Evolutionary conservation across 164 flowering plant genomes (phyloP), one percentile per base, ranked within the genome.

Genomic region (Magnolia kwangsiensis): DNA sequence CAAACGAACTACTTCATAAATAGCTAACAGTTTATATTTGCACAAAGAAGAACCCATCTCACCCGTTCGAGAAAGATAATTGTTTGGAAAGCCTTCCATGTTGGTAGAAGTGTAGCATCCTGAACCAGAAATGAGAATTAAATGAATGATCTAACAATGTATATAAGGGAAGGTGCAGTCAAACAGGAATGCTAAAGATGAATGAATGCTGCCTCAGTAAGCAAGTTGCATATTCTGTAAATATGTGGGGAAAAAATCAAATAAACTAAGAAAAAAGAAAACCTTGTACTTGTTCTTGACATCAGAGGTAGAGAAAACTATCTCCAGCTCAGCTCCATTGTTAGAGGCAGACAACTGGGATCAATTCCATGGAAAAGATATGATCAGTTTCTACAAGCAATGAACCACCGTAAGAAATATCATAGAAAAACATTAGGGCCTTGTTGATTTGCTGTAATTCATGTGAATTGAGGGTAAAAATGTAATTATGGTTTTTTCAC

Each of bases 31-130:
- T 37, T 37, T 37, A 37, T 37, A 37, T 37, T 37, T 50, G 14
- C n/a, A 74, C n/a, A 11, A 51, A 67, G 13, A 19, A 8, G 50
- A 51, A n/a, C 51, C 21, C 10, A 37, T 71, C 88, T 85, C 80
- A 95, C 98, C 88, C 78, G 82, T 74, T 90, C 98, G 51, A 92
- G 94, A 84, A 89, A 95, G 79, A 95, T 93, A 63, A 92, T 63
- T n/a, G 99, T 92, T 79, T 89, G 89, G 78, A 92, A 90, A 77
- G 99, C 99, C 86, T 92, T 95, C 99, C 99, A 95, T 55, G 87
- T 85, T 19, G 95, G 92, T 73, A 74, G 51, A 49, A 95, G 80
- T 67, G 59, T 76, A 75, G 96, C 92, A 82, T 87, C 93, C 99
- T 95, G 85, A 68, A 79, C 63, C 67, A 79, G 37, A 55, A 19